Base-by-base conservation (phyloP, 108 stramenopile species). In the Skeletonema marinoi region DNA sequence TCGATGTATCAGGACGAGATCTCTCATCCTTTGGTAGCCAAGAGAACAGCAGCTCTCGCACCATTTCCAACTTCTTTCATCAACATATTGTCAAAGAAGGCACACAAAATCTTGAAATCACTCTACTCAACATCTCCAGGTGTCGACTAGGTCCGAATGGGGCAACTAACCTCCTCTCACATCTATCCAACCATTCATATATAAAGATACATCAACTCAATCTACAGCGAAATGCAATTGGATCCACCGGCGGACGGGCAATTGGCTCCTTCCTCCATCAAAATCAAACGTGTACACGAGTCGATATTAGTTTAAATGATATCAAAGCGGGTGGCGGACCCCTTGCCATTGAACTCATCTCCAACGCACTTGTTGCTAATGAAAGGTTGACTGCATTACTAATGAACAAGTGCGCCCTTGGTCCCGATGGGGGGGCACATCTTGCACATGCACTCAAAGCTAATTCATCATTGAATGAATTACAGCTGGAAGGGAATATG, bases 351-450 rank as follows among this genome's bases (percentile, higher is more conserved):
- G 21, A 60, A 17, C 29, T 29, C 1, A 60, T 71, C 14, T 71
- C 70, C 13, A 17, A 36, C 41, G 56, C 36, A 38, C 58, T 67
- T 2, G 1, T 29, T 12, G 21, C 56, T 10, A 35, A 56, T 60
- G 32, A 70, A 13, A 56, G 35, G 30, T 36, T 71, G 6, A 71
- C 59, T 19, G 30, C 29, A 31, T 14, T 71, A 1, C 19, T 60
- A 8, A 60, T 71, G 70, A 42, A 71, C 41, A 71, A 71, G 38
- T 71, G 70, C 30, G 70, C 70, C 9, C 29, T 71, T 35, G 70
- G 70, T 41, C 70, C 70, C 0, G 59, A 60, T 3, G 70, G 60
- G 11, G 70, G 32, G 41, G 61, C 38, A 71, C 31, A 60, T 60
- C 36, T 71, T 30, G 70, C 60, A 38, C 2, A 60, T 60, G 58